phyloP scores from a whole-genome alignment of 2,329 filamentous ascomycete species.

The Clonostachys rosea region DNA sequence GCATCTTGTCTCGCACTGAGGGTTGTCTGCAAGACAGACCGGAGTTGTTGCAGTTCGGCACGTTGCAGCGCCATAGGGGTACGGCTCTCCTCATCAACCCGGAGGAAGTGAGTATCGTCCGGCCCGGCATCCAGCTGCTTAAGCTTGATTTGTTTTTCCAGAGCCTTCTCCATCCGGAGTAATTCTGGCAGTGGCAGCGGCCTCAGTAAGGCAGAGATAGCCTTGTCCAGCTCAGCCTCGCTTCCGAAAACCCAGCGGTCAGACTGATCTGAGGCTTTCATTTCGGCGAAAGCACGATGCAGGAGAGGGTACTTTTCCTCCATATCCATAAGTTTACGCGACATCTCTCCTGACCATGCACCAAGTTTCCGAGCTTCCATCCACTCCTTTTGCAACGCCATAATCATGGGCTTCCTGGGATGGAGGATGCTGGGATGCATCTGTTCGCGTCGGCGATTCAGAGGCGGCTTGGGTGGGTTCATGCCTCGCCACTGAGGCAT shows the following conservation, averaged over 20 bases:
- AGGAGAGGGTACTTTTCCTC: conserved; percentile 31
- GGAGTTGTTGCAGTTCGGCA: too few species aligned
- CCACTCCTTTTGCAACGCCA: conserved; percentile 43
- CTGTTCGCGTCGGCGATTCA: conserved; percentile 10
- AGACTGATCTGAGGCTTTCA: conserved; percentile 18
- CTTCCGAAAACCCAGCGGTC: conserved; percentile 13
- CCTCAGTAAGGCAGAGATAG: conserved; percentile 19
- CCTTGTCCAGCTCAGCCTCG: conserved; percentile 15
- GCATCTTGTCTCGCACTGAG: too few species aligned
- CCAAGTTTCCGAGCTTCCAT: conserved; percentile 40
- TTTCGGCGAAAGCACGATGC: conserved; percentile 30
- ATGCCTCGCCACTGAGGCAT: conserved; percentile 71
- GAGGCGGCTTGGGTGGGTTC: conserved; percentile 12
- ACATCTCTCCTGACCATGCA: conserved; percentile 41
- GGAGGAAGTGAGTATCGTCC: too few species aligned
- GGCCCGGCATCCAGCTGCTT: too few species aligned
- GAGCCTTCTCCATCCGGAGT: conserved; percentile 9
- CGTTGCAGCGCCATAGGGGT: too few species aligned
- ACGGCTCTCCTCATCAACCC: too few species aligned
- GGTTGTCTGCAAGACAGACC: too few species aligned
- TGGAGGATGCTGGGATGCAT: conserved; percentile 24
- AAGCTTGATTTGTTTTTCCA: not conserved
- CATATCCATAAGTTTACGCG: conserved; percentile 29
- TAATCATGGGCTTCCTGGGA: conserved; percentile 30
- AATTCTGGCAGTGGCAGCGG: conserved; percentile 17